Evolutionary conservation across 306 rosid species (phyloP).

Genomic region (Castanea mollissima): DNA sequence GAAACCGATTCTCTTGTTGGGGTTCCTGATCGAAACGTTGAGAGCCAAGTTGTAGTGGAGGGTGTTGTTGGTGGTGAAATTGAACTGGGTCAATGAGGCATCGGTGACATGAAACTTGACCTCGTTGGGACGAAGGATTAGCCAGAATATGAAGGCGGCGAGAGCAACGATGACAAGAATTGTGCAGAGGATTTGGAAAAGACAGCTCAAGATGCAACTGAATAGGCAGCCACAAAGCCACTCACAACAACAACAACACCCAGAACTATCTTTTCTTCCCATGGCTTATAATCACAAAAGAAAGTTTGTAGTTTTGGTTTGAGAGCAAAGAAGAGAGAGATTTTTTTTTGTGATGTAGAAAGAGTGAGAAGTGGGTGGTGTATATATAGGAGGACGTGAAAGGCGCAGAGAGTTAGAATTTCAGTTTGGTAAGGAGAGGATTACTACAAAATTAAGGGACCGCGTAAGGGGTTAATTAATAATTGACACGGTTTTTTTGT

Average conservation of each 20-base stretch:
- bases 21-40: slow-evolving; percentile 57
- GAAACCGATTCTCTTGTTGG: slow-evolving; percentile 47
- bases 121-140: slow-evolving; percentile 50
- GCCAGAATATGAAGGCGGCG: slow-evolving; percentile 39
- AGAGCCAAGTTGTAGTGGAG: slow-evolving; percentile 46
- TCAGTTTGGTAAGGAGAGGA: neutral
- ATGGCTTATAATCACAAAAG: neutral
- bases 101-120: slow-evolving; percentile 44
- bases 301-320: neutral
- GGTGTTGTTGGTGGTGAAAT: slow-evolving; percentile 19
- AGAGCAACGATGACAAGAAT: slow-evolving; percentile 28
- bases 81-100: slow-evolving; percentile 52
- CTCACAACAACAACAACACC: neutral
- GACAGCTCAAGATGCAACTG: slow-evolving; percentile 24
- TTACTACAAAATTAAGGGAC: neutral
- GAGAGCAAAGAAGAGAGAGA: neutral
- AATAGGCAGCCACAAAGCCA: slow-evolving; percentile 16
- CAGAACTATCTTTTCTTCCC: neutral
- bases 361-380: neutral
- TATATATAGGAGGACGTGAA: neutral
- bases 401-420: no score
- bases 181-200: slow-evolving; percentile 32
- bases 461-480: neutral
- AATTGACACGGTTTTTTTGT: no score
- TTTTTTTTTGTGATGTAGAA: neutral